Evolutionary conservation across 805 yeast genomes (phyloP).

Genomic region (Lipomyces spencermartinsiae): DNA sequence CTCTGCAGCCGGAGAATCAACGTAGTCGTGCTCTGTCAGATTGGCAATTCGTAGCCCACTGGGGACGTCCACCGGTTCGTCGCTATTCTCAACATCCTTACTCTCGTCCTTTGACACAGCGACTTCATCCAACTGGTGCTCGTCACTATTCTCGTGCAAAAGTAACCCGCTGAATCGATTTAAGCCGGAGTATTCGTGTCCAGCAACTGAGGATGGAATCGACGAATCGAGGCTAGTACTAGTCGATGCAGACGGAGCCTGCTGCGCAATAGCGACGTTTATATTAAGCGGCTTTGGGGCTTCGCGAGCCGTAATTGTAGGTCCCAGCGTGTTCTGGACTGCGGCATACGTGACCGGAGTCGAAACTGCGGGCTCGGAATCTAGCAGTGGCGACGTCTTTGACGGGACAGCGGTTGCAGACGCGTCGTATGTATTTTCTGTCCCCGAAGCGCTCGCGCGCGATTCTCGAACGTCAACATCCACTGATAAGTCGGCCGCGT

Average conservation of each 20-base stretch:
- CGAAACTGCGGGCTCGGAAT: conserved; percentile 5
- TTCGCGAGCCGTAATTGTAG: neutral
- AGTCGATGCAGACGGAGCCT: neutral
- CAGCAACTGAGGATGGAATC: conserved; percentile 29
- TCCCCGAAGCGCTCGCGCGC: neutral
- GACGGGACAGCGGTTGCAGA: neutral
- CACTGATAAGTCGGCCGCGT: neutral
- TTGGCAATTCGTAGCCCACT: neutral
- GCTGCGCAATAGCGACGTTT: conserved; percentile 10
- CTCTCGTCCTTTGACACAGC: neutral
- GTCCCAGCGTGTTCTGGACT: neutral
- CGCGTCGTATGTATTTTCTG: neutral
- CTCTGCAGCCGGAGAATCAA: conserved; percentile 5
- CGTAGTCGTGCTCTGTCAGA: neutral
- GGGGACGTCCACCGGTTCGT: neutral
- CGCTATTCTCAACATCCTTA: neutral
- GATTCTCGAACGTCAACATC: neutral
- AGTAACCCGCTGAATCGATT: conserved; percentile 18
- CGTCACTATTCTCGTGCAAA: neutral
- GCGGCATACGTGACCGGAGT: conserved; percentile 1
- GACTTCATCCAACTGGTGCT: neutral
- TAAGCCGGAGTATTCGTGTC: conserved; percentile 25
- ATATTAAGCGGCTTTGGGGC: conserved; percentile 6
- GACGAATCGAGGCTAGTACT: conserved; percentile 19
- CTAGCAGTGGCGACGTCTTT: neutral